A percentile compares a stretch with the other conserved stretches of the same genome.
phyloP scores from a whole-genome alignment of 2,329 filamentous ascomycete genomes.

The Microsporum ferrugineum region DNA sequence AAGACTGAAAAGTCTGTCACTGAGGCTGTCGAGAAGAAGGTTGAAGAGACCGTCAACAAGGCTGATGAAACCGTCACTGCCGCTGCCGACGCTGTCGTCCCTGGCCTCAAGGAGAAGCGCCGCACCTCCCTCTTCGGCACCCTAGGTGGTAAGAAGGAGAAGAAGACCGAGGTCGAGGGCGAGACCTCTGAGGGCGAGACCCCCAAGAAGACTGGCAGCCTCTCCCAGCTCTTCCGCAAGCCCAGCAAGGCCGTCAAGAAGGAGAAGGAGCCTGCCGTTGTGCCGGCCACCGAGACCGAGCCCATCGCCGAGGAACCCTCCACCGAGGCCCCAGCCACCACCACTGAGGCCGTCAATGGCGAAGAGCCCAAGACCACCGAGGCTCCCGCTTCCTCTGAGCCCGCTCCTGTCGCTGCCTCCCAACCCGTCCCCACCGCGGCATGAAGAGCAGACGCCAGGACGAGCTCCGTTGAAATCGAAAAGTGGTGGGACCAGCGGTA shows the following conservation, averaged over 20 bases:
- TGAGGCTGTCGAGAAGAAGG: conserved; percentile 15
- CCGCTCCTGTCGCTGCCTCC: conserved; percentile 23
- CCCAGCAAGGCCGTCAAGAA: conserved; percentile 39
- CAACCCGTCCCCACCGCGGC: conserved; percentile 34
- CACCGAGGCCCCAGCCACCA: conserved; percentile 11
- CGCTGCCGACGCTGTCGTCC: conserved; percentile 29
- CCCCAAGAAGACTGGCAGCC: conserved; percentile 19
- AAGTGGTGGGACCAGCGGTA: conserved; percentile 32
- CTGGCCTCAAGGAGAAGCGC: conserved; percentile 37
- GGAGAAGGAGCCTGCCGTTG: conserved; percentile 26
- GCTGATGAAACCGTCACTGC: conserved; percentile 17
- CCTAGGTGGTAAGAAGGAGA: conserved; percentile 42
- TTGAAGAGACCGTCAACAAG: conserved; percentile 12
- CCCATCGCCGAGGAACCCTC: conserved; percentile 22
- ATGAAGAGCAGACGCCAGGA: conserved; percentile 26
- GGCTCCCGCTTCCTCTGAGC: conserved; percentile 17
- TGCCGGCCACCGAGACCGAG: conserved; percentile 16
- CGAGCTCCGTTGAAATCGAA: conserved; percentile 30
- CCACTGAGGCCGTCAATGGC: conserved; percentile 18
- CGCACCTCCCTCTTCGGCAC: conserved; percentile 45
- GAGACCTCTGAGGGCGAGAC: conserved; percentile 37
- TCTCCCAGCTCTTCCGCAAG: conserved; percentile 37
- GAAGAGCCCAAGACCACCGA: conserved; percentile 8
- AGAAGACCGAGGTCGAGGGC: conserved; percentile 38
- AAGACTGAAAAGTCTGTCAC: conserved; percentile 9